These are phyloP conservation scores for Dactylellina drechsleri DNA, from an alignment of 2,329 filamentous ascomycete species.

Conservation along the genomic window DNA sequence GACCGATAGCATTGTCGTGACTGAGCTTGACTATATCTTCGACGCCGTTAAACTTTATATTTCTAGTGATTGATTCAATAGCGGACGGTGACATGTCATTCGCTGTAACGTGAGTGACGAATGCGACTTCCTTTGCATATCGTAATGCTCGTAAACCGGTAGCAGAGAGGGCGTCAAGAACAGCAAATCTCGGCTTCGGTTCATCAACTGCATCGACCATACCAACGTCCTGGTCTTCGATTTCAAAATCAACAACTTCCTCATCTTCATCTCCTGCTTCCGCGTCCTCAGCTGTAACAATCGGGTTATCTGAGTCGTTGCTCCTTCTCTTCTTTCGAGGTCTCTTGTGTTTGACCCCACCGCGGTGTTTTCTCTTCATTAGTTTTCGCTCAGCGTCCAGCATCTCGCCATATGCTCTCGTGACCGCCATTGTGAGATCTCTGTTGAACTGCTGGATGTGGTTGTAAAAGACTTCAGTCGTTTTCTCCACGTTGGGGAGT, in stretches of 20 bases:
- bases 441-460: conserved; percentile 99
- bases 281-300: conserved; percentile 54
- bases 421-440: conserved; percentile 90
- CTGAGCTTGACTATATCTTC: conserved; percentile 22
- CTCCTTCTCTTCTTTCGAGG: conserved; percentile 67
- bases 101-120: conserved; percentile 81
- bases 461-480: conserved; percentile 89
- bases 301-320: conserved; percentile 61
- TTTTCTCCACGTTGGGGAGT: neutral
- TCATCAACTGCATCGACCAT: conserved; percentile 37
- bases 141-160: conserved; percentile 90
- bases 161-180: conserved; percentile 93
- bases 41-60: conserved; percentile 84
- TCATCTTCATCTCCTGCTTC: conserved; percentile 60
- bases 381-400: conserved; percentile 65
- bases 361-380: conserved; percentile 63
- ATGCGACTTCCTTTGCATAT: conserved; percentile 90
- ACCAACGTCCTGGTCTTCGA: conserved; percentile 24
- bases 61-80: conserved; percentile 81
- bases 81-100: conserved; percentile 87
- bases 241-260: conserved; percentile 29
- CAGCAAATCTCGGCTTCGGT: conserved; percentile 70
- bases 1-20: conserved; percentile 78
- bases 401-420: conserved; percentile 85
- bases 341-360: conserved; percentile 61